A percentile compares a stretch with the other conserved stretches of the same genome.
Evolutionary conservation across 2,329 filamentous ascomycete species (phyloP).

Genomic region (Diplodia mutila): DNA sequence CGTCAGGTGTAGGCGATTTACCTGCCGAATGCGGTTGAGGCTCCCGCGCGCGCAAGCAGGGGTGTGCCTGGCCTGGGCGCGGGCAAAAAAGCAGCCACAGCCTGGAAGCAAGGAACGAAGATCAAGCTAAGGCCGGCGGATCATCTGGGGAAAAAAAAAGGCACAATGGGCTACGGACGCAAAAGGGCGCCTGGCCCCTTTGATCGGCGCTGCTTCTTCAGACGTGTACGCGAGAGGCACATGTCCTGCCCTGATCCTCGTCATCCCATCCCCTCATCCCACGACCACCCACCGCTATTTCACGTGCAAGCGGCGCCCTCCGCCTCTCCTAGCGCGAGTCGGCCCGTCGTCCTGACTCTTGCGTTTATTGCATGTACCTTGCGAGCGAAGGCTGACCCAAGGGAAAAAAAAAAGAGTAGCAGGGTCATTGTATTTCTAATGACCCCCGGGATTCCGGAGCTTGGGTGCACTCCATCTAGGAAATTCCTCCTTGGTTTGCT

Average conservation of each 20-base stretch:
- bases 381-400: no score
- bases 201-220: slow-evolving; percentile 15
- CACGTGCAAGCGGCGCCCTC: no score
- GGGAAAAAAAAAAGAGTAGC: no score
- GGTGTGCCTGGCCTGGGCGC: slow-evolving; percentile 6
- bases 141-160: slow-evolving; percentile 17
- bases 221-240: slow-evolving; percentile 6
- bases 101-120: slow-evolving; percentile 18
- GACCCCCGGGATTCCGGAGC: background rate
- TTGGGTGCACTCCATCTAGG: background rate
- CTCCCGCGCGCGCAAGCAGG: slow-evolving; percentile 10
- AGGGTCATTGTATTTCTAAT: background rate
- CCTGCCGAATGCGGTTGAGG: slow-evolving; percentile 8
- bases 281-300: no score
- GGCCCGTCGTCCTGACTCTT: background rate
- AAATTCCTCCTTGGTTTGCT: background rate
- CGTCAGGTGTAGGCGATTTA: slow-evolving; percentile 15
- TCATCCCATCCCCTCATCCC: no score
- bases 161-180: background rate
- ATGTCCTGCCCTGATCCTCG: background rate
- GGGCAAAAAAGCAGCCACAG: no score
- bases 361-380: no score
- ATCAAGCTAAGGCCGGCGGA: slow-evolving; percentile 13
- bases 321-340: background rate
- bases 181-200: slow-evolving; percentile 8